phyloP scores from a whole-genome alignment of 2,329 filamentous ascomycete genomes.

The Diaporthe citrichinensis region DNA sequence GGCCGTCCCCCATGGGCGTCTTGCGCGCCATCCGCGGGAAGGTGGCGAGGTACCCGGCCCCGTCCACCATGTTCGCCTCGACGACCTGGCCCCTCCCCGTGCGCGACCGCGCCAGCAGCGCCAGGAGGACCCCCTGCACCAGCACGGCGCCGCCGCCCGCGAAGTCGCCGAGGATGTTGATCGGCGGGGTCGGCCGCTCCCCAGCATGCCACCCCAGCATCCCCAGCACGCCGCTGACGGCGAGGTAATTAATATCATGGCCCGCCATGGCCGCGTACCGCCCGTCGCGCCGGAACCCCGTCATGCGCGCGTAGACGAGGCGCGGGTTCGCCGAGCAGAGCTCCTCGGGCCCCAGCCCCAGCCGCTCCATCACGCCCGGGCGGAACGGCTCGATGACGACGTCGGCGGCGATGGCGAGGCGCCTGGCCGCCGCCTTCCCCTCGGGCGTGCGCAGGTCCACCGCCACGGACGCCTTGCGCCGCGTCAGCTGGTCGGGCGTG shows the following conservation, averaged over 20 bases:
- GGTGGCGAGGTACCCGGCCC: slow-evolving; percentile 81
- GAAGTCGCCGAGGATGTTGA: slow-evolving; percentile 91
- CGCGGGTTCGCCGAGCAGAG: slow-evolving; percentile 75
- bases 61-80: slow-evolving; percentile 98
- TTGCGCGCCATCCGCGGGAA: slow-evolving; percentile 80
- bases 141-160: slow-evolving; percentile 88
- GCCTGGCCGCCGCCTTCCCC: slow-evolving; percentile 76
- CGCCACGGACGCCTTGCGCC: slow-evolving; percentile 84
- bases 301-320: slow-evolving; percentile 87
- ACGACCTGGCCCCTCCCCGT: slow-evolving; percentile 85
- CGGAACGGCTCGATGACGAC: slow-evolving; percentile 94
- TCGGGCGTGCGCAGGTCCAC: slow-evolving; percentile 80
- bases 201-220: slow-evolving; percentile 77
- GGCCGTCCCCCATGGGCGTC: slow-evolving; percentile 71
- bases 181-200: slow-evolving; percentile 82
- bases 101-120: slow-evolving; percentile 74
- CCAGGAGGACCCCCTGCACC: slow-evolving; percentile 86
- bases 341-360: slow-evolving; percentile 80
- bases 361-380: slow-evolving; percentile 88
- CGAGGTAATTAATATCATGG: slow-evolving; percentile 97
- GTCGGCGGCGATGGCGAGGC: slow-evolving; percentile 75
- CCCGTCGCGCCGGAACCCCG: slow-evolving; percentile 90
- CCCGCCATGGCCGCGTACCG: slow-evolving; percentile 90
- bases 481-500: slow-evolving; percentile 80
- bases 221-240: slow-evolving; percentile 83